Evolutionary conservation across 345 rosid genomes (phyloP), one percentile per base, ranked within the genome.

Genomic region (Gynandropsis gynandra): DNA sequence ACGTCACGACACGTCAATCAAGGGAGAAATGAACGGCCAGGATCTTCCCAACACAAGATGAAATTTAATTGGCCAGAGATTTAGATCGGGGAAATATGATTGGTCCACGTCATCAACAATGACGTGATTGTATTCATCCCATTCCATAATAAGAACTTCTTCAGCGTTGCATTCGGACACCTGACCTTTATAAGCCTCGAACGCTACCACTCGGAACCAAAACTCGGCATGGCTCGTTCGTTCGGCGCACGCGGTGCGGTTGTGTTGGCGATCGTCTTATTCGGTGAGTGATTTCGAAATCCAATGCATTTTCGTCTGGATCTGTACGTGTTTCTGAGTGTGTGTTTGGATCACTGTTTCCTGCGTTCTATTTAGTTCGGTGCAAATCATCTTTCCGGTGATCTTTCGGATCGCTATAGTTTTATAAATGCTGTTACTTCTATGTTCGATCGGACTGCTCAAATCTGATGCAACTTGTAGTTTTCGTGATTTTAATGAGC

Each of bases 31-130:
- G 15, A 61, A 66, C 71, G 72, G 79, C 69, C 74, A 66, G 50
- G 75, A 71, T 58, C 43, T n/a, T 39, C 69, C 73, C 78, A 68
- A 55, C 82, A 48, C 51, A 11, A 55, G 73, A 69, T 47, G 70
- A 10, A 72, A 54, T 72, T 9, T 61, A 53, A 76, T 69, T 79
- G 79, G 84, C 48, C 14, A 7, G 8, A 11, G 10, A 5, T 10
- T 14, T 46, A 16, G 9, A 0, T 4, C 13, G 43, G 39, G 46
- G 12, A 7, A 49, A 17, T 3, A 2, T 49, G 1, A 36, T 16
- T 64, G 48, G 69, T 50, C 17, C 34, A 50, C 41, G 31, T 50
- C 19, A 50, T 56, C 9, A 5, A 15, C 41, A 33, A 64, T 57
- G 62, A 50, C 69, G 57, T 48, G 34, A 21, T 79, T 24, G 4